Conservation (phyloP, 192 early-diverging fungal species). For the Radiomyces spectabilis region DNA sequence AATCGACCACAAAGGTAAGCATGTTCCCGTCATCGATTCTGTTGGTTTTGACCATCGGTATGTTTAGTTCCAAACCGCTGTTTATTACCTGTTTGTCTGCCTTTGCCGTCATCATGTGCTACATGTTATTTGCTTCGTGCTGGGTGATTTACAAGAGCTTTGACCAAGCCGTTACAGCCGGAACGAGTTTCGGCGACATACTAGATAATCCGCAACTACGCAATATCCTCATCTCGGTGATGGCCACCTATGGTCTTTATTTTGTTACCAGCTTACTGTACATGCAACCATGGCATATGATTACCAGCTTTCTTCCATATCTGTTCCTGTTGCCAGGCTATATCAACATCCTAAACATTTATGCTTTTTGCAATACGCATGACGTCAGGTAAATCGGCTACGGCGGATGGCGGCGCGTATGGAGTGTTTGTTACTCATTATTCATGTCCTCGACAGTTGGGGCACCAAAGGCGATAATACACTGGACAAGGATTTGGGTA, state of each 20-base stretch:
- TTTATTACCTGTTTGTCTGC: constrained; percentile 38
- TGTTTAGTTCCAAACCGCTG: constrained; percentile 14
- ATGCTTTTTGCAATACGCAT: constrained; percentile 94
- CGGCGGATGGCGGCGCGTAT: background rate
- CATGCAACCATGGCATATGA: constrained; percentile 88
- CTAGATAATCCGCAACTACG: constrained; percentile 52
- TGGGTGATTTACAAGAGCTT: constrained; percentile 57
- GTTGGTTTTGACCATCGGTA: background rate
- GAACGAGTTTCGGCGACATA: constrained; percentile 31
- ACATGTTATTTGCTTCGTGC: constrained; percentile 46
- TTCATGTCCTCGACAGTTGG: constrained; percentile 46
- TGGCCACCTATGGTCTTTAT: constrained; percentile 80
- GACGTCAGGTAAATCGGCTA: constrained; percentile 55
- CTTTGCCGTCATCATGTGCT: constrained; percentile 45
- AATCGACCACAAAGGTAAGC: constrained; percentile 80
- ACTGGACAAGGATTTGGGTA: constrained; percentile 58
- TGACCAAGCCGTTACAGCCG: constrained; percentile 41
- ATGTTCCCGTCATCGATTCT: constrained; percentile 21
- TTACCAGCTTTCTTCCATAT: constrained; percentile 82
- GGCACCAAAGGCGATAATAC: constrained; percentile 88
- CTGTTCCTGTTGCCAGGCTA: constrained; percentile 65
- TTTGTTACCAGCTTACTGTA: constrained; percentile 66
- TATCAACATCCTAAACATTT: constrained; percentile 87
- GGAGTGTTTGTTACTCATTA: constrained; percentile 26
- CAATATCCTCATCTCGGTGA: constrained; percentile 72